Percentiles rank a stretch among this genome's conserved stretches.
phyloP scores from a whole-genome alignment of 495 filamentous ascomycete genomes.

The Cercophora newfieldiana region DNA sequence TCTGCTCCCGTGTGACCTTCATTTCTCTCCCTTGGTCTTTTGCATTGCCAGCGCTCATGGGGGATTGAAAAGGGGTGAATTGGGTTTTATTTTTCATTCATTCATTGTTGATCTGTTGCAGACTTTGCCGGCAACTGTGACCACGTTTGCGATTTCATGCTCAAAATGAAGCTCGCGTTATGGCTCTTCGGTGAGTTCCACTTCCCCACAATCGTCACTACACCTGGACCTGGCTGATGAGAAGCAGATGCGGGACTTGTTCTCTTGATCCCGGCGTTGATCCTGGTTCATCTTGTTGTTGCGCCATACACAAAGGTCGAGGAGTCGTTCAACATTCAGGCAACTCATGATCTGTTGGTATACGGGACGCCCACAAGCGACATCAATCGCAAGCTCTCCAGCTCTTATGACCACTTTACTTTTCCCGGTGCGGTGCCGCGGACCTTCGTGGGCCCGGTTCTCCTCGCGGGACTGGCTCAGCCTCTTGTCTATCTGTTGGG shows the following conservation, averaged over 20 bases:
- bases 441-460: conserved; percentile 78
- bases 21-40: not conserved
- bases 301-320: conserved; percentile 98
- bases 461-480: conserved; percentile 67
- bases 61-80: not conserved
- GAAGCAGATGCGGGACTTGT: conserved; percentile 52
- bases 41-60: not conserved
- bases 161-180: conserved; percentile 12
- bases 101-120: not conserved
- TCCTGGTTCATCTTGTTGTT: conserved; percentile 72
- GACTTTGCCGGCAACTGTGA: not conserved
- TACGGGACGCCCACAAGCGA: conserved; percentile 70
- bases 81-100: conserved; percentile 1
- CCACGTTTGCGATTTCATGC: not conserved
- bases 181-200: conserved; percentile 17
- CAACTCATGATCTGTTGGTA: conserved; percentile 82
- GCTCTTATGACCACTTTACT: conserved; percentile 82
- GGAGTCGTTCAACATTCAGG: conserved; percentile 97
- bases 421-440: conserved; percentile 92
- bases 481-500: conserved; percentile 57
- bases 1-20: not conserved
- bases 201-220: not conserved
- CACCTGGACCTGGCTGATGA: not conserved
- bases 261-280: conserved; percentile 61
- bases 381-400: conserved; percentile 47